These are phyloP conservation scores for Leishmania arabica DNA, from an alignment of 208 protist genomes.

Conservation along the genomic window DNA sequence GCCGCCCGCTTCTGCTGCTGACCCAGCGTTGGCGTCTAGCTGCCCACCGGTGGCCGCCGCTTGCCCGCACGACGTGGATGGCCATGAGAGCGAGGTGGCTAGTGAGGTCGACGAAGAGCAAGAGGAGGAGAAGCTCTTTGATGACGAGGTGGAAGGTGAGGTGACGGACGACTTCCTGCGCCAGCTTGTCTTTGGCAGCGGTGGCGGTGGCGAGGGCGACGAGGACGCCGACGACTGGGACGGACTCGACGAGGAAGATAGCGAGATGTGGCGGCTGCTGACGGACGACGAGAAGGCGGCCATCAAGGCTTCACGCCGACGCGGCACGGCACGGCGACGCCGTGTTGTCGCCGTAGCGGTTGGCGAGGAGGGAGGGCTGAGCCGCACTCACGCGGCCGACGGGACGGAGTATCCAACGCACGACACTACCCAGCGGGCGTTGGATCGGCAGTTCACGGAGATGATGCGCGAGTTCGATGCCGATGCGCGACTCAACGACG, in stretches of 20 bases:
- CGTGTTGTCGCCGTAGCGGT: not conserved
- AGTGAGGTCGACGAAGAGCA: slow-evolving; percentile 23
- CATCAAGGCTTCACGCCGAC: slow-evolving; percentile 35
- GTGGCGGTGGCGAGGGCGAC: slow-evolving; percentile 21
- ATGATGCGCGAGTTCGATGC: slow-evolving; percentile 81
- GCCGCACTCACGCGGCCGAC: slow-evolving; percentile 30
- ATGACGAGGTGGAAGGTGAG: slow-evolving; percentile 81
- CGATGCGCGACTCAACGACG: slow-evolving; percentile 69
- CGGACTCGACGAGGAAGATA: slow-evolving; percentile 28
- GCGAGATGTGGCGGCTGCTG: slow-evolving; percentile 44
- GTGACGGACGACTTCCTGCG: slow-evolving; percentile 86
- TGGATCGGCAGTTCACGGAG: slow-evolving; percentile 71
- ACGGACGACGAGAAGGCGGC: slow-evolving; percentile 53
- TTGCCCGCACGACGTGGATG: not conserved
- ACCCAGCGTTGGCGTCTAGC: slow-evolving; percentile 1
- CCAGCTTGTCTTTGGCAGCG: slow-evolving; percentile 70
- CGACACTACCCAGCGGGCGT: slow-evolving; percentile 51
- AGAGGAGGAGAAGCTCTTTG: slow-evolving; percentile 76
- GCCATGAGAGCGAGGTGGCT: not conserved
- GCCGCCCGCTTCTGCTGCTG: not conserved
- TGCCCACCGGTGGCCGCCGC: not conserved
- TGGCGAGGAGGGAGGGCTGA: slow-evolving; percentile 4
- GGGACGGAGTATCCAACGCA: slow-evolving; percentile 50
- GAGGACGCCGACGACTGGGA: slow-evolving; percentile 28
- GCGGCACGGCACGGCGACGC: slow-evolving; percentile 41